phyloP scores from a whole-genome alignment of 495 filamentous ascomycete genomes.

The Penicillium mononematosum region DNA sequence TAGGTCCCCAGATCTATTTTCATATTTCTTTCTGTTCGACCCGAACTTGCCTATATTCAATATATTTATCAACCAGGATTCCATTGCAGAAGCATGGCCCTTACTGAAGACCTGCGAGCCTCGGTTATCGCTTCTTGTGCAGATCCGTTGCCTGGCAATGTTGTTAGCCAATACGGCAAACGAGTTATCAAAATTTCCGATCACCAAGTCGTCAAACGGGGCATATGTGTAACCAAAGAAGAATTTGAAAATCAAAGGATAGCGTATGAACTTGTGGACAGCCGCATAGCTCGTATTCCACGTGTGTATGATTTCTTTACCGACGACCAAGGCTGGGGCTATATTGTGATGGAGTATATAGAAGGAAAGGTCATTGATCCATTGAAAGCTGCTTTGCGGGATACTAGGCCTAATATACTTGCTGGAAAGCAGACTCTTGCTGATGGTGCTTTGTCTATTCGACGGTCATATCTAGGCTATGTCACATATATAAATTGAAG shows the following conservation, averaged over 20 bases:
- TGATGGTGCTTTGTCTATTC: too few relatives aligned
- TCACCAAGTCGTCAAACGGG: conserved; percentile 21
- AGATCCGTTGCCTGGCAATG: not conserved
- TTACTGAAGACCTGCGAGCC: not conserved
- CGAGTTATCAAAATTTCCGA: conserved; percentile 5
- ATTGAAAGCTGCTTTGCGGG: not conserved
- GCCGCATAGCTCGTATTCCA: conserved; percentile 31
- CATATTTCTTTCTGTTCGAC: too few relatives aligned
- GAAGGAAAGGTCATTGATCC: conserved; percentile 27
- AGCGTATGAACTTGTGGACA: conserved; percentile 32
- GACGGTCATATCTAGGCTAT: too few relatives aligned
- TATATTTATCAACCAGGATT: too few relatives aligned
- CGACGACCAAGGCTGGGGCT: conserved; percentile 22
- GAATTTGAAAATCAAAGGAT: conserved; percentile 32
- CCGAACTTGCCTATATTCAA: too few relatives aligned
- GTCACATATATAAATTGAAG: too few relatives aligned
- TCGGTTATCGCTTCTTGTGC: not conserved
- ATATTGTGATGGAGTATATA: conserved; percentile 39
- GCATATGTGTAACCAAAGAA: conserved; percentile 25
- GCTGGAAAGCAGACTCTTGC: too few relatives aligned
- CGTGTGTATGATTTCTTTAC: conserved; percentile 31
- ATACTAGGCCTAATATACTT: too few relatives aligned
- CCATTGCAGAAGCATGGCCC: not conserved
- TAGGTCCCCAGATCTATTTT: too few relatives aligned
- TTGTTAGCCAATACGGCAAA: not conserved